phyloP scores from a whole-genome alignment of 2,329 filamentous ascomycete species.

The Apiospora malaysiana region DNA sequence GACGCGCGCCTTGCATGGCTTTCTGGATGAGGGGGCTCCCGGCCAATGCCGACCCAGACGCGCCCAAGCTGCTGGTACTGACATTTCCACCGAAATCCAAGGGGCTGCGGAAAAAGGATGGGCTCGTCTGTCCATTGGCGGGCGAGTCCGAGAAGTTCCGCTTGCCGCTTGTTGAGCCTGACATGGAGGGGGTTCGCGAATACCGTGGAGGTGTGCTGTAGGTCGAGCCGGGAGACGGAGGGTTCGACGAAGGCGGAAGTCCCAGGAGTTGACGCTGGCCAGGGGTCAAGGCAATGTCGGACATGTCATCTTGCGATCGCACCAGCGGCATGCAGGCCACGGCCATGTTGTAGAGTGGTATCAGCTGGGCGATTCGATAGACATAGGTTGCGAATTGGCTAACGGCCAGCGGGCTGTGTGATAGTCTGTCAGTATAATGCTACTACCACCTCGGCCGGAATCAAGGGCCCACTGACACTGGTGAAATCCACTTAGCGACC shows the following conservation, averaged over 20 bases:
- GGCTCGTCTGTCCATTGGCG: conserved; percentile 53
- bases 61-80: conserved; percentile 28
- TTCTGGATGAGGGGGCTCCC: conserved; percentile 71
- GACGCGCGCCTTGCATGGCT: conserved; percentile 60
- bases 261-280: conserved; percentile 85
- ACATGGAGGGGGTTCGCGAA: conserved; percentile 72
- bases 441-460: neutral
- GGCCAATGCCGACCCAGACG: conserved; percentile 48
- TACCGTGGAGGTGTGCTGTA: conserved; percentile 91
- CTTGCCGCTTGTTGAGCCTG: conserved; percentile 66
- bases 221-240: conserved; percentile 71
- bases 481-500: conserved; percentile 42
- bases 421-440: conserved; percentile 29
- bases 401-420: conserved; percentile 27
- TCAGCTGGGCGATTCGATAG: conserved; percentile 55
- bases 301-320: conserved; percentile 74
- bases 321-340: conserved; percentile 75
- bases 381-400: conserved; percentile 41
- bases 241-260: conserved; percentile 68
- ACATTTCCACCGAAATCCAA: conserved; percentile 41
- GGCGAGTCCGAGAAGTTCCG: conserved; percentile 64
- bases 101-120: conserved; percentile 41
- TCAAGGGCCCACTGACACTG: neutral
- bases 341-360: conserved; percentile 74
- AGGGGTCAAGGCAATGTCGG: conserved; percentile 91